phyloP scores from a whole-genome alignment of 768 basidiomycete genomes.

The Tephrocybe sp. region DNA sequence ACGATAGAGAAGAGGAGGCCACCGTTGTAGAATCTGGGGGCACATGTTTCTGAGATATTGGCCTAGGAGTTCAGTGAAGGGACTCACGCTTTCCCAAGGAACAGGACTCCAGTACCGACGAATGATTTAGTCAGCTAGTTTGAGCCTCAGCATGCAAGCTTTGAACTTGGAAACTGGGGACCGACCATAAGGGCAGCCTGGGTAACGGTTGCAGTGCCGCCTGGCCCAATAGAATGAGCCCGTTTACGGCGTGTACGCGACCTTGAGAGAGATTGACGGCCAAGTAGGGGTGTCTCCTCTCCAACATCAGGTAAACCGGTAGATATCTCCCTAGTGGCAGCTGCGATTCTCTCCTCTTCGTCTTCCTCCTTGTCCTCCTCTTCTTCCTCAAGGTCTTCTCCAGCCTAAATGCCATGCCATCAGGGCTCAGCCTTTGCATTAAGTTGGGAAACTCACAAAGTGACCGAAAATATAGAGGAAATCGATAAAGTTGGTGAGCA shows the following conservation, averaged over 20 bases:
- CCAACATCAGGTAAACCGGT: constrained; percentile 25
- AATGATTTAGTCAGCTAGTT: constrained; percentile 85
- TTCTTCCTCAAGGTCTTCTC: constrained; percentile 87
- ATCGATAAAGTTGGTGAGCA: constrained; percentile 87
- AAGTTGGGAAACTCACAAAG: constrained; percentile 61
- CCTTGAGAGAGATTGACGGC: constrained; percentile 33
- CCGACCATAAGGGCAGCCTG: constrained; percentile 92
- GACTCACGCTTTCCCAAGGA: constrained; percentile 89
- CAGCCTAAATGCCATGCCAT: constrained; percentile 52
- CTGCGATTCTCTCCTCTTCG: constrained; percentile 34
- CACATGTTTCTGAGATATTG: background rate
- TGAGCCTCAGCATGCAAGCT: constrained; percentile 1
- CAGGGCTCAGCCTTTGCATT: background rate
- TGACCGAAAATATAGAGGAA: constrained; percentile 95
- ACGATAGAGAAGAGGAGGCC: constrained; percentile 86
- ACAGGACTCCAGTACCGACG: constrained; percentile 92
- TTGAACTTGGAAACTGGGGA: background rate
- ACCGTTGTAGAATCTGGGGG: constrained; percentile 85
- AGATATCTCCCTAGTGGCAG: constrained; percentile 11
- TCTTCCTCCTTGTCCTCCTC: constrained; percentile 82
- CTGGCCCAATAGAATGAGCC: constrained; percentile 48
- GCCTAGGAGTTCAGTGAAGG: no score
- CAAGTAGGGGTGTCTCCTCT: constrained; percentile 61
- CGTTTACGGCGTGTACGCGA: constrained; percentile 55
- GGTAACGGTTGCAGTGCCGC: constrained; percentile 85